Percentiles rank a stretch among this genome's conserved stretches.
Conservation (phyloP, 1,139 yeast species). For the Saccharomyces hybrid region DNA sequence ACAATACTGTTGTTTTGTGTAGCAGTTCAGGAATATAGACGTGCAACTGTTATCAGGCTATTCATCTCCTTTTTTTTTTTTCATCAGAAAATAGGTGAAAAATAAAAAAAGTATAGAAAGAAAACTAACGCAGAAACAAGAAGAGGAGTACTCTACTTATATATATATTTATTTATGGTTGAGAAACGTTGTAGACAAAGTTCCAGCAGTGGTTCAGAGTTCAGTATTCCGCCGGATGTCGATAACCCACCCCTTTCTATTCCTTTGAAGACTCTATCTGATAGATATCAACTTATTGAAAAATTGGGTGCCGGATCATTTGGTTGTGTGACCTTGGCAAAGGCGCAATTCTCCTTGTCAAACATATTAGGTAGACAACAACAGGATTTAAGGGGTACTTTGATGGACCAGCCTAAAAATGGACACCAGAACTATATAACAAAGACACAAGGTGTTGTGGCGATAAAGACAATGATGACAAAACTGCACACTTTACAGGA, state of each 20-base stretch:
- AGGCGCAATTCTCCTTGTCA: constrained; percentile 31
- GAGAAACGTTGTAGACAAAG: background rate
- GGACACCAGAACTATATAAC: constrained; percentile 29
- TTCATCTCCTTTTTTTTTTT: background rate
- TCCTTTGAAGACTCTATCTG: constrained; percentile 39
- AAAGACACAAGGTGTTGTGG: constrained; percentile 49
- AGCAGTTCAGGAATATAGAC: background rate
- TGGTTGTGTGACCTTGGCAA: constrained; percentile 65
- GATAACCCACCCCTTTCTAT: constrained; percentile 34
- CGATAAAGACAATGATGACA: constrained; percentile 73
- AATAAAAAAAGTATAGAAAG: background rate
- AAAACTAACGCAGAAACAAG: background rate
- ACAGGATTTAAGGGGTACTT: constrained; percentile 13
- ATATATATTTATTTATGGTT: background rate
- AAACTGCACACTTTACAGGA: constrained; percentile 44
- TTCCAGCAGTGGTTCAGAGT: constrained; percentile 4
- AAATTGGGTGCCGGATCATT: constrained; percentile 71
- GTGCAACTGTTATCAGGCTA: background rate
- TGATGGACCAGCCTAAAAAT: constrained; percentile 38
- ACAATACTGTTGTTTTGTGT: background rate
- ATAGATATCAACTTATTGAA: constrained; percentile 45
- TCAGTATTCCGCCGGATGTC: constrained; percentile 32
- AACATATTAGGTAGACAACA: constrained; percentile 7
- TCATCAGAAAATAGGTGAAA: no score
- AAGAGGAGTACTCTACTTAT: background rate